phyloP scores from a whole-genome alignment of 2,329 filamentous ascomycete species.

The Fonsecaea erecta region DNA sequence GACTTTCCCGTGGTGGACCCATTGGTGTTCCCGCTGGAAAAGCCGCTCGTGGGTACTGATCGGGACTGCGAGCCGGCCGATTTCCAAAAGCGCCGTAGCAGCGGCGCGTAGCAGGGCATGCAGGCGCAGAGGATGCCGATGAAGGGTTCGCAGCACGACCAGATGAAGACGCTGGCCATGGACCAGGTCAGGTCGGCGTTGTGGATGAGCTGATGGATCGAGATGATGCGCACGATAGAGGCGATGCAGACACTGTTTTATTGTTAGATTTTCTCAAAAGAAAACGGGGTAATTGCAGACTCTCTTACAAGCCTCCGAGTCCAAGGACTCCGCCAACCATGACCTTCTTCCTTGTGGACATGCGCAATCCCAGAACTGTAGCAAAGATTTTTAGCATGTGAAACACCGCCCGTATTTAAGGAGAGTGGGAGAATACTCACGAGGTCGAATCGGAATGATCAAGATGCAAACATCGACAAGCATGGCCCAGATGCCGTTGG shows the following conservation, averaged over 20 bases:
- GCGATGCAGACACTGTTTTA: constrained; percentile 16
- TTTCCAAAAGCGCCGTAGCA: constrained; percentile 15
- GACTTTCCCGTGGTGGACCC: constrained; percentile 10
- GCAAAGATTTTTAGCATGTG: constrained; percentile 9
- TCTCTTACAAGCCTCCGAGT: constrained; percentile 13
- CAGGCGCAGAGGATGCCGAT: constrained; percentile 18
- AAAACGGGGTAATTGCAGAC: constrained; percentile 4
- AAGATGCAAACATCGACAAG: constrained; percentile 18
- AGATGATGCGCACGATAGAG: constrained; percentile 13
- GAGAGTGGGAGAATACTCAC: constrained; percentile 11
- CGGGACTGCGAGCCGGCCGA: constrained; percentile 12
- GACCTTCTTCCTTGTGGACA: constrained; percentile 13
- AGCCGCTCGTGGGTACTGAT: constrained; percentile 14
- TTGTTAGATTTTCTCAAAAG: constrained; percentile 10
- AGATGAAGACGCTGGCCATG: constrained; percentile 18
- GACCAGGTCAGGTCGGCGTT: constrained; percentile 15
- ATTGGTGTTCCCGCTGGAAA: constrained; percentile 11
- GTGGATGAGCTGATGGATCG: constrained; percentile 15
- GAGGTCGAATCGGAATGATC: constrained; percentile 13
- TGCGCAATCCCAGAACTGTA: constrained; percentile 14
- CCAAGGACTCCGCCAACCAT: constrained; percentile 13
- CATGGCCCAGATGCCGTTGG: constrained; percentile 18
- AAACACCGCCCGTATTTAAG: constrained; percentile 2
- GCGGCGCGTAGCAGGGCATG: constrained; percentile 16
- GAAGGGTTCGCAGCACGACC: constrained; percentile 17